These are phyloP conservation scores for Brettanomyces sp. DNA, from an alignment of 805 yeast species.

Conservation along the genomic window DNA sequence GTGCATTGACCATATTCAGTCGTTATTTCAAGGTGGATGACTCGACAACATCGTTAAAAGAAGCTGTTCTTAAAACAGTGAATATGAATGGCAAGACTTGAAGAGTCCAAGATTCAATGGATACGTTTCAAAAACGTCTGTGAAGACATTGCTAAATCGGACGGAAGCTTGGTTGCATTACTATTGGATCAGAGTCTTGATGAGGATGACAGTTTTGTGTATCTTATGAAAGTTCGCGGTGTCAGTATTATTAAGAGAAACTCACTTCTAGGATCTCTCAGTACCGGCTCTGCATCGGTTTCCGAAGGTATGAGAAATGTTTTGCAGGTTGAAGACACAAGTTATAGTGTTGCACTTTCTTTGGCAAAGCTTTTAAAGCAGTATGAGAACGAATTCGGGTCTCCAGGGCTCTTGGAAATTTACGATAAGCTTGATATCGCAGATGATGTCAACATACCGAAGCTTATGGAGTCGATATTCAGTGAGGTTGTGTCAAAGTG, in stretches of 20 bases:
- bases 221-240: conserved; percentile 27
- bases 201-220: conserved; percentile 16
- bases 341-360: conserved; percentile 3
- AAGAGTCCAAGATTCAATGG: conserved; percentile 47
- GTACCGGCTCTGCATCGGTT: background rate
- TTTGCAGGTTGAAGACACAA: conserved; percentile 2
- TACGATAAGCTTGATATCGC: conserved; percentile 18
- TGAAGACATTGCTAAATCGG: conserved; percentile 53
- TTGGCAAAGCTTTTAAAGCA: conserved; percentile 3
- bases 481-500: conserved; percentile 30
- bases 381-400: conserved; percentile 24
- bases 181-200: conserved; percentile 17
- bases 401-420: conserved; percentile 28
- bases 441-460: conserved; percentile 4
- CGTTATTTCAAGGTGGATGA: conserved; percentile 6
- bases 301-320: background rate
- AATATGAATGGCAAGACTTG: conserved; percentile 11
- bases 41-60: conserved; percentile 19
- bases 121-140: conserved; percentile 62
- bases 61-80: conserved; percentile 21
- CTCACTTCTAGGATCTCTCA: conserved; percentile 24
- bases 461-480: conserved; percentile 32
- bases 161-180: conserved; percentile 43
- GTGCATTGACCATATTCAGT: conserved; percentile 28
- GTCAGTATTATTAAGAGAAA: conserved; percentile 27